A percentile compares a stretch with the other conserved stretches of the same genome.
phyloP scores from a whole-genome alignment of 495 filamentous ascomycete genomes.

The Penicillium lividum region DNA sequence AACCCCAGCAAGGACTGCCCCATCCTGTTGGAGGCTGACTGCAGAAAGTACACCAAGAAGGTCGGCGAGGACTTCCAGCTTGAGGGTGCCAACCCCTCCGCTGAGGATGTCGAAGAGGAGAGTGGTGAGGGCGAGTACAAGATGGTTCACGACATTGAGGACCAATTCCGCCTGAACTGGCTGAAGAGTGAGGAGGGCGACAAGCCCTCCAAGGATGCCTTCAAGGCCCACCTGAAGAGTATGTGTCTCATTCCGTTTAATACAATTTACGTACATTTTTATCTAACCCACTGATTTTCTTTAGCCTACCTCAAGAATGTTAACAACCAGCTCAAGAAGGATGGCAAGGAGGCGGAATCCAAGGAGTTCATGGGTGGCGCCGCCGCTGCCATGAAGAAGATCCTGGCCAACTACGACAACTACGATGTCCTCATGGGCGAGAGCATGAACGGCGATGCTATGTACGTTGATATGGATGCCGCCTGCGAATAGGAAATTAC shows the following conservation, averaged over 20 bases:
- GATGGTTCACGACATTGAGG: slow-evolving; percentile 90
- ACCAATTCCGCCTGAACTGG: slow-evolving; percentile 84
- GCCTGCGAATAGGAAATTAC: background rate
- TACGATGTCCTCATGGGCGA: slow-evolving; percentile 92
- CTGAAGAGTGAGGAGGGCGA: slow-evolving; percentile 66
- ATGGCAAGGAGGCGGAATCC: slow-evolving; percentile 66
- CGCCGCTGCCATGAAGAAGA: slow-evolving; percentile 70
- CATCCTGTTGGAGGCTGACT: slow-evolving; percentile 83
- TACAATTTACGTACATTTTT: background rate
- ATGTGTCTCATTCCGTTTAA: slow-evolving; percentile 22
- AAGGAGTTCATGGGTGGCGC: slow-evolving; percentile 60
- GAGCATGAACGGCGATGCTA: slow-evolving; percentile 88
- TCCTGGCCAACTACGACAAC: slow-evolving; percentile 85
- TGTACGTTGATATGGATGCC: slow-evolving; percentile 53
- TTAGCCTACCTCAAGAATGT: slow-evolving; percentile 88
- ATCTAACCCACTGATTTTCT: slow-evolving; percentile 2
- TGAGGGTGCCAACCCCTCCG: slow-evolving; percentile 95
- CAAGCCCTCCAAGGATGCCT: slow-evolving; percentile 70
- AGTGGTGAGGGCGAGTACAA: slow-evolving; percentile 44
- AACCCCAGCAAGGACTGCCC: slow-evolving; percentile 64
- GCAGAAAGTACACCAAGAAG: slow-evolving; percentile 79
- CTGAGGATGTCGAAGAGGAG: slow-evolving; percentile 88
- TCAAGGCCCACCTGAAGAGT: slow-evolving; percentile 81
- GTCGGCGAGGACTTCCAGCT: slow-evolving; percentile 75
- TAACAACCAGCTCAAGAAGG: slow-evolving; percentile 60